A percentile compares a stretch with the other conserved stretches of the same genome.
These are phyloP conservation scores for Trametes gibbosa DNA, from an alignment of 768 basidiomycete genomes.

Conservation along the genomic window DNA sequence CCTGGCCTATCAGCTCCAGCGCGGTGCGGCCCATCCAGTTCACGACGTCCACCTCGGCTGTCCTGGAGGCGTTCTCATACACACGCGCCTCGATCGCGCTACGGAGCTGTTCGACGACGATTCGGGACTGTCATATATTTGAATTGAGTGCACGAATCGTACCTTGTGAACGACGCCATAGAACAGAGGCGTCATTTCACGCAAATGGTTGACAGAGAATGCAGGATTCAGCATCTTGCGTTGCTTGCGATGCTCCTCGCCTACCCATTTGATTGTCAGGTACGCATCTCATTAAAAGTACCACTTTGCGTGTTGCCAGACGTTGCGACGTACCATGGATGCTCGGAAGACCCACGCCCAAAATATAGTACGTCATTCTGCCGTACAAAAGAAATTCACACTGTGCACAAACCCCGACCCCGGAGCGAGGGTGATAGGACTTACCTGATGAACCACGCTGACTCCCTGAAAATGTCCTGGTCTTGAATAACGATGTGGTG, in stretches of 20 bases:
- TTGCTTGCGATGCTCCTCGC: constrained; percentile 29
- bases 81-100: constrained; percentile 17
- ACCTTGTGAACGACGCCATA: constrained; percentile 18
- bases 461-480: constrained; percentile 18
- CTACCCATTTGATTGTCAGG: constrained; percentile 3
- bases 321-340: constrained; percentile 20
- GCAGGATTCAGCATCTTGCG: constrained; percentile 32
- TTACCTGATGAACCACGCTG: constrained; percentile 19
- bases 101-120: constrained; percentile 15
- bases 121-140: background rate
- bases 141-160: too few relatives aligned
- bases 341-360: constrained; percentile 25
- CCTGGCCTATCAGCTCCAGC: constrained; percentile 28
- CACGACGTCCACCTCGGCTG: constrained; percentile 24
- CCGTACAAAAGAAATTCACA: too few relatives aligned
- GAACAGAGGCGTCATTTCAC: constrained; percentile 26
- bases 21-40: constrained; percentile 28
- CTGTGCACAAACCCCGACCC: too few relatives aligned
- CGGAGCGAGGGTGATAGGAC: too few relatives aligned
- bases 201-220: constrained; percentile 29
- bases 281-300: too few relatives aligned
- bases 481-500: constrained; percentile 47
- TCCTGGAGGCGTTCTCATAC: background rate
- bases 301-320: background rate
- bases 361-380: constrained; percentile 18